Conservation (phyloP, 2,329 filamentous ascomycete genomes). For the Nannizziopsis barbatae region DNA sequence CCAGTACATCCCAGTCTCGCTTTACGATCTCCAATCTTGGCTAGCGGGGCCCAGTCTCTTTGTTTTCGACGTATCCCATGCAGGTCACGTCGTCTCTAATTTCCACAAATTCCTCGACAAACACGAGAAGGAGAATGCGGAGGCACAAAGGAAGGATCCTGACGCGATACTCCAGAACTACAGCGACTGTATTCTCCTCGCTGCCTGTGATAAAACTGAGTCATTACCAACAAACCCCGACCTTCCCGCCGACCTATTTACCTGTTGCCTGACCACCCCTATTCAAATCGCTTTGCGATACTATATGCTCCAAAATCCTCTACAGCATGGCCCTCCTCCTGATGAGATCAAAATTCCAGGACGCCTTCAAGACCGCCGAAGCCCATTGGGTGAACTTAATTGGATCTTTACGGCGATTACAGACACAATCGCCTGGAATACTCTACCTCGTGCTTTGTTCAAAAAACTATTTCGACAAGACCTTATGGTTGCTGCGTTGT, state of each 20-base stretch:
- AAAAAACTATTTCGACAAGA: conserved; percentile 96
- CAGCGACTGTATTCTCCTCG: conserved; percentile 81
- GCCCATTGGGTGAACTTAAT: conserved; percentile 88
- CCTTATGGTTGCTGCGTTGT: conserved; percentile 95
- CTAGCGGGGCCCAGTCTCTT: conserved; percentile 90
- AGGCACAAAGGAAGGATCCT: conserved; percentile 63
- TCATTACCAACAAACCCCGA: conserved; percentile 90
- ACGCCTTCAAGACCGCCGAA: conserved; percentile 80
- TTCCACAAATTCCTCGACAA: conserved; percentile 92
- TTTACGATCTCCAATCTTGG: conserved; percentile 94
- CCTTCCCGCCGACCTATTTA: conserved; percentile 89
- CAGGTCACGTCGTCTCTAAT: conserved; percentile 88
- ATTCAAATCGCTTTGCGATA: conserved; percentile 96
- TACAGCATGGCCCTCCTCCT: conserved; percentile 55
- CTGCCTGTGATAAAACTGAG: conserved; percentile 81
- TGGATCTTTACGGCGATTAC: conserved; percentile 99
- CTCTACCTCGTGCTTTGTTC: conserved; percentile 76
- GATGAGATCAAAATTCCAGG: conserved; percentile 84
- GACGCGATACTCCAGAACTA: conserved; percentile 54
- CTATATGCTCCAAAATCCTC: conserved; percentile 86
- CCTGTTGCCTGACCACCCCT: conserved; percentile 86
- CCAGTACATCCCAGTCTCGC: conserved; percentile 91
- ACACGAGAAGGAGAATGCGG: conserved; percentile 78
- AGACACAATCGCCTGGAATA: conserved; percentile 97
- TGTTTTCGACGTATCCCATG: conserved; percentile 95